Base-by-base conservation (phyloP, 1,284 basidiomycete species). In the Moesziomyces globuligerus region DNA sequence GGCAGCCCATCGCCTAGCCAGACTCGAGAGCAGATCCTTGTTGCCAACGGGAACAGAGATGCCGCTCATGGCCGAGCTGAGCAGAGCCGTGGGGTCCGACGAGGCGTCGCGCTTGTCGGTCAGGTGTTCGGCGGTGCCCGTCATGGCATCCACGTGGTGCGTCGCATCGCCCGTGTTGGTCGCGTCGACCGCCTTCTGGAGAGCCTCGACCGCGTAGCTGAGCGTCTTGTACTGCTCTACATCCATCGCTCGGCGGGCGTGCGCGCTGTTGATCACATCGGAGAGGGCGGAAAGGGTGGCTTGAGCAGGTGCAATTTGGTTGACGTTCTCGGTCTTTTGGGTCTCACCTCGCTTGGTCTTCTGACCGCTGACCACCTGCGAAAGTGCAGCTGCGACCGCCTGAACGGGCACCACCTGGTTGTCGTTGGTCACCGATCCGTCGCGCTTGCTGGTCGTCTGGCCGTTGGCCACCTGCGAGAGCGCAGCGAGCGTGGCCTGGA, bases 181-280 rank as follows among this genome's bases (percentile, higher is more conserved):
- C 66, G 62, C 58, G 59, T 58, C 59, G 47, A 69, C 24, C 24
- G 34, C 54, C 46, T 50, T 37, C 48, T 69, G 58, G 47, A 69
- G 48, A 40, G 59, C 54, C 26, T 53, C 54, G 26, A 69, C 50
- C 20, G 59, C 51, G 51, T 58, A 51, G 41, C 54, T 48, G 25
- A 69, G 59, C 24, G 55, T 43, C 34, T 69, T 34, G 53, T 62
- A 57, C 48, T 62, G 55, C 59, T 69, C 44, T 69, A 69, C 59
- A 69, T 69, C 66, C 66, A 69, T 50, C 66, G 66, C 66, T 69
- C 66, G 66, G 66, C 66, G 66, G 66, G 66, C 7, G 66, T 69
- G 41, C 59, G 66, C 66, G 66, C 66, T 69, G 66, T 62, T 69
- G 54, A 69, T 36, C 54, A 69, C 62, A 62, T 58, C 57, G 57